Conservation (phyloP, 768 basidiomycete genomes). For the Boletus tomentosulus region DNA sequence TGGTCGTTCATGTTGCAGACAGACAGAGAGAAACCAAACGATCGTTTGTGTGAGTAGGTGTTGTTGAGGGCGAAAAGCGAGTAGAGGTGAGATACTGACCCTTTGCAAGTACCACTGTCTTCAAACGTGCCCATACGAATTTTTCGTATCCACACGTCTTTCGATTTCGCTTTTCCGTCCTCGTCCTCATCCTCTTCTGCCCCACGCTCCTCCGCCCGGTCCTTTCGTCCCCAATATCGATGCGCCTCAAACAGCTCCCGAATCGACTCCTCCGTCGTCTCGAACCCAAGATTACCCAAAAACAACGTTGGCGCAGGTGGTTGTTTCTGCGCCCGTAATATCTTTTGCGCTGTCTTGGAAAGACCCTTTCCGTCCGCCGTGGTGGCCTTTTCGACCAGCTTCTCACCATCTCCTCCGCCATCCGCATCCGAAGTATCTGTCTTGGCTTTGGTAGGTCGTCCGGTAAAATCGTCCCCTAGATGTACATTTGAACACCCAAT, state of each 20-base stretch:
- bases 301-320: slow-evolving; percentile 83
- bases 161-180: slow-evolving; percentile 1
- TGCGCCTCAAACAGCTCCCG: slow-evolving; percentile 72
- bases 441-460: slow-evolving; percentile 51
- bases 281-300: slow-evolving; percentile 90
- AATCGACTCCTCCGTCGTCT: slow-evolving; percentile 76
- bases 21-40: not conserved
- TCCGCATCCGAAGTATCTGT: slow-evolving; percentile 29
- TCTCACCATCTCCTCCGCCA: slow-evolving; percentile 24
- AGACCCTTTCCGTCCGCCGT: slow-evolving; percentile 26
- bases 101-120: slow-evolving; percentile 93
- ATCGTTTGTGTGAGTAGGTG: not conserved
- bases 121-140: slow-evolving; percentile 95
- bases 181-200: not conserved
- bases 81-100: slow-evolving; percentile 47
- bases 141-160: slow-evolving; percentile 65
- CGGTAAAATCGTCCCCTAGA: slow-evolving; percentile 70
- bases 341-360: slow-evolving; percentile 74
- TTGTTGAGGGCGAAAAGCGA: not conserved
- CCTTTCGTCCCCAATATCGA: slow-evolving; percentile 26
- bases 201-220: slow-evolving; percentile 25
- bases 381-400: slow-evolving; percentile 4
- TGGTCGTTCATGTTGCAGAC: not conserved
- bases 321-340: slow-evolving; percentile 75
- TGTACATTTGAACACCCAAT: not conserved